phyloP scores from a whole-genome alignment of 2,329 filamentous ascomycete genomes.

The Endoconidiophora polonica region DNA sequence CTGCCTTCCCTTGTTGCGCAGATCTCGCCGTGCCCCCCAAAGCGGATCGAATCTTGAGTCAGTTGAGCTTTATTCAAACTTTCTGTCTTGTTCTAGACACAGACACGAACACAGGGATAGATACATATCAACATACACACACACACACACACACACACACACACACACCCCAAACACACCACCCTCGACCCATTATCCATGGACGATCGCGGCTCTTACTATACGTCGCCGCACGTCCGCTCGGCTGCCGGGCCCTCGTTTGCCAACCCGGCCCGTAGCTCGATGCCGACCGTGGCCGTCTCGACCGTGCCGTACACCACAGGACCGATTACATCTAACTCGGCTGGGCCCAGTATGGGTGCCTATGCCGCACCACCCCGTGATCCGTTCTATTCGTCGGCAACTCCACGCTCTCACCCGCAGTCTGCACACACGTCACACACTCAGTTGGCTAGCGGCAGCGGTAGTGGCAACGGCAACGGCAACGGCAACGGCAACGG shows the following conservation, averaged over 20 bases:
- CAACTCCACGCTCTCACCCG: not conserved
- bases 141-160: not conserved
- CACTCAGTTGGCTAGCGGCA: not conserved
- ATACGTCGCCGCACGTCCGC: slow-evolving; percentile 22
- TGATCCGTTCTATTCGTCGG: not conserved
- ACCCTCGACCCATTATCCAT: not conserved
- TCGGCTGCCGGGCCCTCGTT: slow-evolving; percentile 28
- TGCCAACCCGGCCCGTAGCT: slow-evolving; percentile 34
- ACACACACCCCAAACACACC: not conserved
- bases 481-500: too few species aligned
- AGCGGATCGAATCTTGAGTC: too few species aligned
- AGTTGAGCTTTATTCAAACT: too few species aligned
- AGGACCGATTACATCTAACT: not conserved
- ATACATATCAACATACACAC: not conserved
- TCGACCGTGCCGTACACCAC: not conserved
- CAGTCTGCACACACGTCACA: slow-evolving; percentile 7
- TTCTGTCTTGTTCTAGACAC: too few species aligned
- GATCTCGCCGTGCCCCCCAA: too few species aligned
- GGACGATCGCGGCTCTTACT: slow-evolving; percentile 1
- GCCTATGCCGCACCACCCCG: not conserved
- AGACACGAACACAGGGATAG: too few species aligned
- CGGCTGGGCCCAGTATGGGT: not conserved
- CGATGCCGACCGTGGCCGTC: slow-evolving; percentile 28
- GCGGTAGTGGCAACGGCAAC: too few species aligned
- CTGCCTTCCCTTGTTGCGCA: too few species aligned